Evolutionary conservation across 208 protist species (phyloP).

Genomic region (Acanthamoeba castellanii): DNA sequence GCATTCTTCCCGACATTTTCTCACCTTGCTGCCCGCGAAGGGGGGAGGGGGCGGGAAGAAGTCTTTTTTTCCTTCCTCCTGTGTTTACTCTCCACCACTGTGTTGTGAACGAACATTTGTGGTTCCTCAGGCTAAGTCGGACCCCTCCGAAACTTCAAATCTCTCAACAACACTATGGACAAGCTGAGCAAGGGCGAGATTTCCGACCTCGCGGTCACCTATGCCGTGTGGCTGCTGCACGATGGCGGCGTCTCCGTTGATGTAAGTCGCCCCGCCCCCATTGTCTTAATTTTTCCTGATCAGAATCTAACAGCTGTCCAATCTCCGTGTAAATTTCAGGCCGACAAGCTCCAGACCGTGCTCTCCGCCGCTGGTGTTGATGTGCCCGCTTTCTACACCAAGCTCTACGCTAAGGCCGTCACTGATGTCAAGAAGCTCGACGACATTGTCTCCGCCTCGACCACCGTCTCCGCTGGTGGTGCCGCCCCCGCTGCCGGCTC

Average conservation of each 20-base stretch:
- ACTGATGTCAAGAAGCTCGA: slow-evolving; percentile 43
- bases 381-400: slow-evolving; percentile 61
- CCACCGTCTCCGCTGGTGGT: slow-evolving; percentile 31
- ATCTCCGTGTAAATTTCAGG: neutral
- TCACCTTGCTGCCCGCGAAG: neutral
- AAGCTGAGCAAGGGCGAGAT: slow-evolving; percentile 62
- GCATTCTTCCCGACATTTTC: slow-evolving; percentile 19
- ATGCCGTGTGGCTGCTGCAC: slow-evolving; percentile 55
- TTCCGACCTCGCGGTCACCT: slow-evolving; percentile 48
- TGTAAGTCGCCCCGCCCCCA: neutral
- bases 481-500: neutral
- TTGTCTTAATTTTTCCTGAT: neutral
- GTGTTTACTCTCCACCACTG: neutral
- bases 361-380: slow-evolving; percentile 60
- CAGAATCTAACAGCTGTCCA: neutral
- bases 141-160: slow-evolving; percentile 50
- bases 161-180: slow-evolving; percentile 50
- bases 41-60: neutral
- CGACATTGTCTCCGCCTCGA: slow-evolving; percentile 46
- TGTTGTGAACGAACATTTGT: slow-evolving; percentile 53
- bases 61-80: neutral
- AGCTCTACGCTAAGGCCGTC: slow-evolving; percentile 49
- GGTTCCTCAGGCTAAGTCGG: slow-evolving; percentile 64
- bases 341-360: slow-evolving; percentile 58
- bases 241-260: slow-evolving; percentile 54